Evolutionary conservation across 176 grass and related monocot species (phyloP).

Genomic region (Pharus latifolius): DNA sequence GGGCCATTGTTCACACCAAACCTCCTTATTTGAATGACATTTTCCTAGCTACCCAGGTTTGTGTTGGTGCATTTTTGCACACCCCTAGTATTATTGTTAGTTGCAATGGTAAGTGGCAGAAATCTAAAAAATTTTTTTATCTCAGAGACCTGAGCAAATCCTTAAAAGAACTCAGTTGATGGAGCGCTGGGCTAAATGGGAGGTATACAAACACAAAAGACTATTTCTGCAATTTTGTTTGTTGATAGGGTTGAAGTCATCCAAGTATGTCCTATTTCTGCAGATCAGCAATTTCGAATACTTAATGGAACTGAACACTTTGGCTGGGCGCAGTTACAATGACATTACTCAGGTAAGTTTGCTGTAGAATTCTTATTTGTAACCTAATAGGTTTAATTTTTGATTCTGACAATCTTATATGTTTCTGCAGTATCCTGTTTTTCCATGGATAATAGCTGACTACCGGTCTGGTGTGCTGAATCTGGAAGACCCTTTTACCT

Average conservation of each 20-base stretch:
- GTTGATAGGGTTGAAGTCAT: slow-evolving; percentile 15
- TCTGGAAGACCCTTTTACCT: slow-evolving; percentile 68
- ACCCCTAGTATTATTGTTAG: neutral
- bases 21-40: slow-evolving; percentile 92
- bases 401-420: slow-evolving; percentile 1
- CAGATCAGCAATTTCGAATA: slow-evolving; percentile 99
- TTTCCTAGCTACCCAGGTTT: slow-evolving; percentile 94
- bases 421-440: slow-evolving; percentile 89
- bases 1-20: slow-evolving; percentile 80
- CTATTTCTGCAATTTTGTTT: neutral
- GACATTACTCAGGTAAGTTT: slow-evolving; percentile 77
- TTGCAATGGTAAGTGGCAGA: neutral
- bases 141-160: slow-evolving; percentile 96
- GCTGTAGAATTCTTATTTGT: slow-evolving; percentile 5
- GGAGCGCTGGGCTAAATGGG: slow-evolving; percentile 94
- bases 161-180: slow-evolving; percentile 96
- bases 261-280: slow-evolving; percentile 15
- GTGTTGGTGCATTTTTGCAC: slow-evolving; percentile 12
- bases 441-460: slow-evolving; percentile 92
- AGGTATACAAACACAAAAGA: slow-evolving; percentile 44
- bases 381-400: neutral
- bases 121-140: slow-evolving; percentile 25
- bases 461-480: slow-evolving; percentile 69
- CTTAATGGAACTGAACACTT: slow-evolving; percentile 96
- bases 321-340: slow-evolving; percentile 96